phyloP scores from a whole-genome alignment of 345 rosid genomes.

The Salix purpurea region DNA sequence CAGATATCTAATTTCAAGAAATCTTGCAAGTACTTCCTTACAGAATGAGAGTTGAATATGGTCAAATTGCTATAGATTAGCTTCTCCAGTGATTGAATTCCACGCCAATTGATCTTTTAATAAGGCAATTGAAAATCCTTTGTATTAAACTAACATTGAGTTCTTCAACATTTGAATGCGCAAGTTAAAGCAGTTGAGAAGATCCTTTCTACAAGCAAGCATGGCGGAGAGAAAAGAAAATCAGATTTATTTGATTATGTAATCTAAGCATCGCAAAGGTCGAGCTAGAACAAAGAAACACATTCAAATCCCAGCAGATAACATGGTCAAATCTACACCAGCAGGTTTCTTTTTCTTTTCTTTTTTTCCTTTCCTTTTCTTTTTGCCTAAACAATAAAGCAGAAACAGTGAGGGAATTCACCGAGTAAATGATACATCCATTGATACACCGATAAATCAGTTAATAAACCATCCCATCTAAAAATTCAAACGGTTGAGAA shows the following conservation, averaged over 20 bases:
- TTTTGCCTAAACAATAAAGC: not conserved
- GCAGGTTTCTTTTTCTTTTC: not conserved
- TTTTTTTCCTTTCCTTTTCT: too few species aligned
- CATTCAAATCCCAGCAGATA: not conserved
- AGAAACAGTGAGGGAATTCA: not conserved
- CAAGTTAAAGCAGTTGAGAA: not conserved
- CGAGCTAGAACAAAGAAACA: not conserved
- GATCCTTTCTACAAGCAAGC: not conserved
- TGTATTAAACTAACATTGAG: not conserved
- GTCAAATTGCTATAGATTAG: not conserved
- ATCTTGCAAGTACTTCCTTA: not conserved
- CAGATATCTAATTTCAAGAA: not conserved
- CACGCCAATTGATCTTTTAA: not conserved
- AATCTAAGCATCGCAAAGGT: not conserved
- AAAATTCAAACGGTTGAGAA: accelerated
- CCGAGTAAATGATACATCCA: not conserved
- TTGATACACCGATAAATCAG: not conserved
- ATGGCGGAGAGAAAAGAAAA: not conserved
- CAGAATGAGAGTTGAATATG: not conserved
- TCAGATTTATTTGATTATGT: not conserved
- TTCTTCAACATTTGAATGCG: not conserved
- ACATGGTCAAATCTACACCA: not conserved
- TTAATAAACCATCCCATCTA: too few species aligned
- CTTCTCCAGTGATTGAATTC: not conserved
- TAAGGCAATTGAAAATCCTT: not conserved